Evolutionary conservation across 2,329 filamentous ascomycete genomes (phyloP), one percentile per base, ranked within the genome.

Genomic region (Talaromyces albobiverticillius): DNA sequence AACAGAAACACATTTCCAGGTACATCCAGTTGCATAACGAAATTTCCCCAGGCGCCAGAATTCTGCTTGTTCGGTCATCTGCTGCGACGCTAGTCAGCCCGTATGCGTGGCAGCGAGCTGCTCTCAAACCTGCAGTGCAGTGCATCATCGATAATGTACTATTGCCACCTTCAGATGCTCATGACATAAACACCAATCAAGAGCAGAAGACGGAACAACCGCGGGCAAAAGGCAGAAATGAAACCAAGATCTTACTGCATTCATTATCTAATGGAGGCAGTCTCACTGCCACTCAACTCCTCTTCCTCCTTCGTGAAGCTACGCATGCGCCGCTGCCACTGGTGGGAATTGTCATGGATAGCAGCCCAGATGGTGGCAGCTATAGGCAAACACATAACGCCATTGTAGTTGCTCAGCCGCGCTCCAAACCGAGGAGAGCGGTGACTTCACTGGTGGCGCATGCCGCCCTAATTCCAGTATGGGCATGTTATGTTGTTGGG

Each of bases 181-280:
- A 20, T 2, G 16, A 9, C 16, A 22, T 8, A 22, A 16, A 20
- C 2, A 32, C 14, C 29, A 46, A 13, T 23, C 29, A 25, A 38
- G n/a, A 40, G 36, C 5, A 20, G 7, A 16, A 14, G 8, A 14
- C 14, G 11, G 14, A 16, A n/a, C 16, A 40, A 16, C 8, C 16
- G 14, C 26, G 34, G 8, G 16, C 4, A 8, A 22, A 43, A 25
- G 2, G 29, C 16, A 36, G 18, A 36, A 29, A 29, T 13, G 32
- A 31, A n/a, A 26, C 38, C 22, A 49, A 61, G 3, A 20, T 67
- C 3, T 22, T 69, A 10, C 56, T 70, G 5, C 68, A 71, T 55
- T 56, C 59, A 20, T 70, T 69, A 54, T 70, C 67, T 9, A 71
- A 71, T 53, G 69, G 68, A 14, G 68, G 69, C 23, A 60, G 61